Base-by-base conservation (phyloP, 345 rosid species). In the Hypericum androsaemum region DNA sequence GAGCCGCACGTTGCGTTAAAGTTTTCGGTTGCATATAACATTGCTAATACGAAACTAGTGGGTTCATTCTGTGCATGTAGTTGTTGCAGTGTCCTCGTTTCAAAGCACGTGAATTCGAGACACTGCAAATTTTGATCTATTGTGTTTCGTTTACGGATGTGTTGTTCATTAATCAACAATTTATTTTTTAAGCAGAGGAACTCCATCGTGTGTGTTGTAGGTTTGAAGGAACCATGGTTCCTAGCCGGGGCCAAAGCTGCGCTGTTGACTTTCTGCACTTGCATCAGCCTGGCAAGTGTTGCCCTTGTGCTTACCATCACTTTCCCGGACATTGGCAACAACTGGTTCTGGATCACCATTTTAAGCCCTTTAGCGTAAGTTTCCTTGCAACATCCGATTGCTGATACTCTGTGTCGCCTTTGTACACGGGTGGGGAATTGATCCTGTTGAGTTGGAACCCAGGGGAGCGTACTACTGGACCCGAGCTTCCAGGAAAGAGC, bases 231-330 rank as follows among this genome's bases (percentile, higher is more conserved):
- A 61, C 44, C 56, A 87, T 90, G 98, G 78, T 75, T 58, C 95
- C 98, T 9, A 90, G 79, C 67, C 61, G 96, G 66, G 92, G 98
- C 46, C 96, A 90, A 90, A 60, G 96, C 98, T 11, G 95, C 98
- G 39, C 38, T 90, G 61, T 81, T 90, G 22, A 90, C 96, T 6
- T 90, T 90, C 66, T 90, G 98, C 73, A 87, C 98, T 50, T 79
- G 89, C 79, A 87, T 90, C 64, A 87, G 96, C 80, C 72, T 90
- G 41, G 96, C 92, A 28, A 90, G 98, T 14, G 95, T 90, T 2
- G 98, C 76, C 37, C 92, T 90, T 59, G 98, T 90, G 46, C 70
- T 90, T 3, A 90, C 95, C 13, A 90, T 90, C 39, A 87, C 98
- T 35, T 43, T 74, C 13, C 98, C 96, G 2, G 92, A 84, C 48